A percentile compares a stretch with the other conserved stretches of the same genome.
Evolutionary conservation across 2,329 filamentous ascomycete species (phyloP).

Genomic region (Aspergillus intermedius): DNA sequence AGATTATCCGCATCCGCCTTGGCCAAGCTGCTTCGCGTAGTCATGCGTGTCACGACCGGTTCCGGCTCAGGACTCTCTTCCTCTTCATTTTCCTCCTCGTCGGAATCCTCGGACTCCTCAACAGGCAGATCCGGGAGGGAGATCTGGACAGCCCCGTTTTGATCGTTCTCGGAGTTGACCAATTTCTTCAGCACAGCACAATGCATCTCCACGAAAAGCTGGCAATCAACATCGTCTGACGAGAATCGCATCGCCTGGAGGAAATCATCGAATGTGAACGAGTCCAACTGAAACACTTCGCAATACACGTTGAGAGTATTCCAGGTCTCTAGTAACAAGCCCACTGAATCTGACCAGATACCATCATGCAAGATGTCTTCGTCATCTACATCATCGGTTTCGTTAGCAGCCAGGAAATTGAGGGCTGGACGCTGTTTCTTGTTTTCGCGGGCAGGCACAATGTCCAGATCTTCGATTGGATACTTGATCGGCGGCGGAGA

Average conservation of each 20-base stretch:
- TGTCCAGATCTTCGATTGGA: slow-evolving; percentile 86
- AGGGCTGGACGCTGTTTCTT: slow-evolving; percentile 64
- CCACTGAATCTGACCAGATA: slow-evolving; percentile 78
- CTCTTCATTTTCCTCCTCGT: slow-evolving; percentile 53
- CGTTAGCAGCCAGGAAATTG: slow-evolving; percentile 67
- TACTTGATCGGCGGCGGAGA: slow-evolving; percentile 79
- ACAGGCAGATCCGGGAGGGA: slow-evolving; percentile 68
- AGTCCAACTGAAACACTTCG: slow-evolving; percentile 87
- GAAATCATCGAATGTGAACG: slow-evolving; percentile 96
- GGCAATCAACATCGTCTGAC: slow-evolving; percentile 66
- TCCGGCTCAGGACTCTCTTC: slow-evolving; percentile 64
- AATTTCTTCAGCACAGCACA: slow-evolving; percentile 85
- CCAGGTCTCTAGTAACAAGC: slow-evolving; percentile 82
- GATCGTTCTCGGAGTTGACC: slow-evolving; percentile 64
- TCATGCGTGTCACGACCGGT: slow-evolving; percentile 56
- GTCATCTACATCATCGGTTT: slow-evolving; percentile 46
- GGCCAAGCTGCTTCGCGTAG: slow-evolving; percentile 78
- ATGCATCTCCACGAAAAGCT: slow-evolving; percentile 84
- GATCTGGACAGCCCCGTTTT: slow-evolving; percentile 70
- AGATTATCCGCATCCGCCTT: slow-evolving; percentile 70
- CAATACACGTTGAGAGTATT: slow-evolving; percentile 98
- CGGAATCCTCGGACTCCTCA: slow-evolving; percentile 61
- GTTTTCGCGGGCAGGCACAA: slow-evolving; percentile 57
- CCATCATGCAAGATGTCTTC: slow-evolving; percentile 38
- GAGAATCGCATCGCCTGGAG: slow-evolving; percentile 77